Percentiles rank a stretch among this genome's conserved stretches.
phyloP scores from a whole-genome alignment of 2,329 filamentous ascomycete genomes.

The Phialophora chinensis region DNA sequence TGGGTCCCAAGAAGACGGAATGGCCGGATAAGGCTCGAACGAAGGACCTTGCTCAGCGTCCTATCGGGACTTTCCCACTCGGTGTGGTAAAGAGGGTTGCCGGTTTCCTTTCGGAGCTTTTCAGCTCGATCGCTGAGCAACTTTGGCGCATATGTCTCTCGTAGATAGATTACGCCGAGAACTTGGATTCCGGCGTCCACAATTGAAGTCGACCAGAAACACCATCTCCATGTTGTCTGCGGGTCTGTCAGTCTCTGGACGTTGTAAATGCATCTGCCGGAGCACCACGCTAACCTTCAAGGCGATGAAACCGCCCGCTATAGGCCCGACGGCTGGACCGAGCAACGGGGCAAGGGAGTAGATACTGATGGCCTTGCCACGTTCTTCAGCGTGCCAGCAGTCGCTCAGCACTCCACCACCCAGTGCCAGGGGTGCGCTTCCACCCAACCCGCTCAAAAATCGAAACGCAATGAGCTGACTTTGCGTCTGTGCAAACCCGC shows the following conservation, averaged over 20 bases:
- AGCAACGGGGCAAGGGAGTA: constrained; percentile 69
- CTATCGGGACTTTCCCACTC: constrained; percentile 45
- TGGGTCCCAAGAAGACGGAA: constrained; percentile 60
- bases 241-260: constrained; percentile 36
- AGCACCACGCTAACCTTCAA: constrained; percentile 47
- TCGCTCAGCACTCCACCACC: constrained; percentile 62
- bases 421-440: constrained; percentile 61
- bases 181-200: constrained; percentile 66
- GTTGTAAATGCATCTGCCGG: neutral
- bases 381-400: constrained; percentile 65
- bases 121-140: constrained; percentile 65
- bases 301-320: constrained; percentile 69
- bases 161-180: constrained; percentile 65
- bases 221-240: constrained; percentile 72
- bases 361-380: constrained; percentile 66
- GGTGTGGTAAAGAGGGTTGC: constrained; percentile 47
- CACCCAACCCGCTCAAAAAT: constrained; percentile 64
- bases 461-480: constrained; percentile 63
- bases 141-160: constrained; percentile 70
- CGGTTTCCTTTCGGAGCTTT: constrained; percentile 52
- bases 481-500: constrained; percentile 61
- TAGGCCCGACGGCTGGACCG: constrained; percentile 69
- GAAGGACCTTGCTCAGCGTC: constrained; percentile 38
- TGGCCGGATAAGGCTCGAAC: constrained; percentile 57
- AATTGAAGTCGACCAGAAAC: constrained; percentile 72